These are phyloP conservation scores for Huntiella abstrusa DNA, from an alignment of 2,329 filamentous ascomycete genomes.

Conservation along the genomic window DNA sequence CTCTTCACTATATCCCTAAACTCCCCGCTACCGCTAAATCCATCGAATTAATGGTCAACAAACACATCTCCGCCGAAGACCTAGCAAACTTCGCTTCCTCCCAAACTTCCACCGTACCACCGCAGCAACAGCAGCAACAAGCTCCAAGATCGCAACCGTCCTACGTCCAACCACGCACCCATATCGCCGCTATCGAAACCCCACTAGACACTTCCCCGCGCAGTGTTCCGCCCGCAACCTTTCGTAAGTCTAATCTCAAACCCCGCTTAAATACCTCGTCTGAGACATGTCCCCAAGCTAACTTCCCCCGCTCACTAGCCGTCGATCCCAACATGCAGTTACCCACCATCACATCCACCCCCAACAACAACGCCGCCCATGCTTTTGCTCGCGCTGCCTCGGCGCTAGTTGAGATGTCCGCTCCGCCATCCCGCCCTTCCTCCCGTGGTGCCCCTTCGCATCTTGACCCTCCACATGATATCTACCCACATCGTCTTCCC, in stretches of 20 bases:
- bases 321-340: conserved; percentile 17
- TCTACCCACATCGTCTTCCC: too few species aligned
- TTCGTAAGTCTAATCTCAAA: too few species aligned
- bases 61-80: conserved; percentile 22
- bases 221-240: too few species aligned
- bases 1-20: conserved; percentile 93
- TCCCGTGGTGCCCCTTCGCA: too few species aligned
- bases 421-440: too few species aligned
- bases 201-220: conserved; percentile 1
- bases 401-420: too few species aligned
- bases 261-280: too few species aligned
- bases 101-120: conserved; percentile 16
- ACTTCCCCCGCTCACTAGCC: background rate
- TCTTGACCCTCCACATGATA: too few species aligned
- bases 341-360: conserved; percentile 28
- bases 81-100: conserved; percentile 19
- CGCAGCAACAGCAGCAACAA: background rate
- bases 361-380: conserved; percentile 62
- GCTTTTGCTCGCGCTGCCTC: conserved; percentile 39
- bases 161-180: conserved; percentile 12
- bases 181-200: conserved; percentile 7
- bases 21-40: conserved; percentile 95
- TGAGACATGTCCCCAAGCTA: conserved; percentile 4
- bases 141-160: background rate
- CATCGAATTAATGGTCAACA: conserved; percentile 89